These are phyloP conservation scores for Yamadazyma takamatsuzukensis DNA, from an alignment of 805 yeast genomes.

Conservation along the genomic window DNA sequence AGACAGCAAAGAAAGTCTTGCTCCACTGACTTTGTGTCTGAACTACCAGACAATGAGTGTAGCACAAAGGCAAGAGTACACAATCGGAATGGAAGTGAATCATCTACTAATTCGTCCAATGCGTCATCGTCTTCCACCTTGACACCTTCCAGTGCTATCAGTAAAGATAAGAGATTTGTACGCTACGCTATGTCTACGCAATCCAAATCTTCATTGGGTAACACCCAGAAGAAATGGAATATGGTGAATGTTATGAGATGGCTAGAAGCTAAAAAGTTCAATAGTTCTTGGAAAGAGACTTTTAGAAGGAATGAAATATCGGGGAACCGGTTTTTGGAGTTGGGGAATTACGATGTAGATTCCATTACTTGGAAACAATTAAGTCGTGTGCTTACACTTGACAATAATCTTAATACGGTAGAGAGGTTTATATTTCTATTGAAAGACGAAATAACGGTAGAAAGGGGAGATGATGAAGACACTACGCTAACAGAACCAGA, in stretches of 20 bases:
- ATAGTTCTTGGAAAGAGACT: slow-evolving; percentile 67
- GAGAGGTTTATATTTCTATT: slow-evolving; percentile 39
- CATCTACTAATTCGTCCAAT: slow-evolving; percentile 26
- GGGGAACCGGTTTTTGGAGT: slow-evolving; percentile 61
- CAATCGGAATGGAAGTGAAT: slow-evolving; percentile 31
- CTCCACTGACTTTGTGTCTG: background rate
- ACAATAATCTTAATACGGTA: slow-evolving; percentile 50
- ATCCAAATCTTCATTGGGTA: slow-evolving; percentile 16
- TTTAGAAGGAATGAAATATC: slow-evolving; percentile 55
- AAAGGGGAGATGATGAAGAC: slow-evolving; percentile 7
- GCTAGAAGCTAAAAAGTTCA: slow-evolving; percentile 67
- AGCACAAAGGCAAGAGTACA: slow-evolving; percentile 5
- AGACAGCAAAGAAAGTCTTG: too few species aligned
- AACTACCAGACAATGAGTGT: background rate
- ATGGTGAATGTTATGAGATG: slow-evolving; percentile 62
- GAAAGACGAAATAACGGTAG: slow-evolving; percentile 12
- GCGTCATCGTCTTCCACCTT: slow-evolving; percentile 28
- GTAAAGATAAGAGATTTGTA: slow-evolving; percentile 38
- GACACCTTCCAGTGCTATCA: slow-evolving; percentile 23
- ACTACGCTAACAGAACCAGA: slow-evolving; percentile 1
- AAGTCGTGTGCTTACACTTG: slow-evolving; percentile 28
- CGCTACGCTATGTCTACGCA: slow-evolving; percentile 41
- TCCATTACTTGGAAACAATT: slow-evolving; percentile 46
- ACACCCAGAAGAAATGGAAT: slow-evolving; percentile 66
- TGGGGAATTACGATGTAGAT: slow-evolving; percentile 59